Percentiles rank a stretch among this genome's conserved stretches.
Evolutionary conservation across 306 rosid species (phyloP).

Genomic region (Medicago ruthenica): DNA sequence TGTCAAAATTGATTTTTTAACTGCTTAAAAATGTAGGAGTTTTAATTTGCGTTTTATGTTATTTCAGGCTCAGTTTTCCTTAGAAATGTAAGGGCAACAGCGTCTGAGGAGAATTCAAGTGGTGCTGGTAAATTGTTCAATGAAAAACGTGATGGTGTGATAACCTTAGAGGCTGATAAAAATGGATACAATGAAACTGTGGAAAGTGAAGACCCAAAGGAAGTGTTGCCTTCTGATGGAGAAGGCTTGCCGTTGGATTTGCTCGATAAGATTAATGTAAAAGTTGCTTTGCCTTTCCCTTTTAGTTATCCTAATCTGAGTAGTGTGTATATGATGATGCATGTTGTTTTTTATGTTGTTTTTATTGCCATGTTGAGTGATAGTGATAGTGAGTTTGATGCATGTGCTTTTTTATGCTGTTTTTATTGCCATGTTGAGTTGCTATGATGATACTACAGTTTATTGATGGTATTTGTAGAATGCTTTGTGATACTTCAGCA

Average conservation of each 20-base stretch:
- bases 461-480: slow-evolving; percentile 39
- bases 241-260: slow-evolving; percentile 43
- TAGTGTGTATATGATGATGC: neutral
- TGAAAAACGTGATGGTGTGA: slow-evolving; percentile 43
- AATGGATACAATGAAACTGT: slow-evolving; percentile 34
- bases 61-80: slow-evolving; percentile 46
- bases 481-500: slow-evolving; percentile 49
- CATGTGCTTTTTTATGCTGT: too few species aligned
- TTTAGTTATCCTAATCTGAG: slow-evolving; percentile 1
- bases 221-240: slow-evolving; percentile 49
- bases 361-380: neutral
- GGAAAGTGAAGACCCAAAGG: slow-evolving; percentile 45
- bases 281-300: slow-evolving; percentile 17
- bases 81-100: slow-evolving; percentile 39
- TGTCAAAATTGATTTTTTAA: neutral
- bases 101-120: slow-evolving; percentile 48
- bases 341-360: neutral
- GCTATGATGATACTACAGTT: slow-evolving; percentile 14
- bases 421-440: neutral
- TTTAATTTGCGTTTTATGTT: neutral
- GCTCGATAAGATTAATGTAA: slow-evolving; percentile 46
- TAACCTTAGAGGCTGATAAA: slow-evolving; percentile 34
- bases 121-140: slow-evolving; percentile 38
- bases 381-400: too few species aligned
- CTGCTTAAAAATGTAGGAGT: neutral